Base-by-base conservation (phyloP, 805 yeast genomes). In the Saccharomyces kudriavzevii region DNA sequence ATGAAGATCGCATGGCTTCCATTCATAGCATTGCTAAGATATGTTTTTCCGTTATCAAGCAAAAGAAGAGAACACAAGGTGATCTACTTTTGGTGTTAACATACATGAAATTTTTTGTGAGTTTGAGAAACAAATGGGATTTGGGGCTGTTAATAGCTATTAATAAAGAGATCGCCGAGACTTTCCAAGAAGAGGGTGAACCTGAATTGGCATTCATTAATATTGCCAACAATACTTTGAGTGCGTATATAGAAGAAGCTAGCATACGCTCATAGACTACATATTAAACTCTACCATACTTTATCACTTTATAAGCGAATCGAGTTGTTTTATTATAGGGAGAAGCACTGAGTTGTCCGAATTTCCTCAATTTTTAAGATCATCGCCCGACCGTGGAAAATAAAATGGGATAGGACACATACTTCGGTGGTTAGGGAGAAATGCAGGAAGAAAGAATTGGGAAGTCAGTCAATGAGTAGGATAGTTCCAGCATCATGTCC, bases 81-180 rank as follows among this genome's bases (percentile, higher is more conserved):
- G 25, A 35, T 40, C 17, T 56, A 24, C 40, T 45, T 1, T 29
- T 60, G 2, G 64, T 85, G 13, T 68, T 84, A 48, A 78, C 83
- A 3, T 82, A 77, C 65, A 68, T 86, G 61, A 85, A 85, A 60
- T 71, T 86, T 48, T 73, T 77, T 28, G 67, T 70, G 30, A 70
- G 70, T 4, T 60, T 76, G 25, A 69, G 70, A 40, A 45, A 57
- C 0, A 62, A 63, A 48, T 70, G 74, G 58, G 73, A 70, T 46
- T 53, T 49, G 2, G 56, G 56, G 1, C 58, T 68, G 20, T 54
- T 76, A 1, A 53, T 60, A 2, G 61, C 66, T 14, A 64, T 77
- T 22, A 58, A 71, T 40, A 62, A 64, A 10, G 58, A 68, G 17
- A 65, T 70, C 20, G 61, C 65, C 14, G 58, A 58, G 48, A 55